phyloP scores from a whole-genome alignment of 1,284 basidiomycete genomes.

The Pisolithus thermaeus region DNA sequence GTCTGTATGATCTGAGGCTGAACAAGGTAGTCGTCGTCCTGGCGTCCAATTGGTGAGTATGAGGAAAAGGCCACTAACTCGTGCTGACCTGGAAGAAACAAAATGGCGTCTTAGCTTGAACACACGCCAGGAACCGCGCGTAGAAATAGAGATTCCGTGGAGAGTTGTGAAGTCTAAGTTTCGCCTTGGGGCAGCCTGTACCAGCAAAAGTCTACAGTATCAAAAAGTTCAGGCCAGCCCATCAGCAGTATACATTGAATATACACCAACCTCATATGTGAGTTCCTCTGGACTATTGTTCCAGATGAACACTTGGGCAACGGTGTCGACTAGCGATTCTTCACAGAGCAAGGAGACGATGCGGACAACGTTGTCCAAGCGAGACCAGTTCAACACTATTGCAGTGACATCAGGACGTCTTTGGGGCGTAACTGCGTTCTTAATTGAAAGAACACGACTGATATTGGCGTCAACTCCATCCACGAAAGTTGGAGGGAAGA shows the following conservation, averaged over 20 bases:
- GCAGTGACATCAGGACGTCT: constrained; percentile 40
- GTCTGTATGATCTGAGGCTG: constrained; percentile 49
- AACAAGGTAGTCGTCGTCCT: constrained; percentile 69
- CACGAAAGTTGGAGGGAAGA: constrained; percentile 19
- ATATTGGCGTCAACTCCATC: not conserved
- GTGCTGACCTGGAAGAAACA: constrained; percentile 57
- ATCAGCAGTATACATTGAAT: not conserved
- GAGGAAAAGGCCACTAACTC: not conserved
- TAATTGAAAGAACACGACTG: not conserved
- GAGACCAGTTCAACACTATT: constrained; percentile 61
- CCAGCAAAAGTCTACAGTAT: constrained; percentile 40
- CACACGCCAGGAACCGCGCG: constrained; percentile 59
- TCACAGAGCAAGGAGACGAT: constrained; percentile 51
- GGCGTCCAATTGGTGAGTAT: not conserved
- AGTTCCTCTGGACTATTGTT: constrained; percentile 52
- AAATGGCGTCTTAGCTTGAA: constrained; percentile 42
- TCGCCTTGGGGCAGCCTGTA: constrained; percentile 38
- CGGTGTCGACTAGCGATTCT: constrained; percentile 39
- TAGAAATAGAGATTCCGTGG: constrained; percentile 55
- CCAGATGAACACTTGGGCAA: constrained; percentile 54
- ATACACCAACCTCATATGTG: constrained; percentile 34
- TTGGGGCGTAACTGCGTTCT: not conserved
- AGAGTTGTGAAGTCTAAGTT: constrained; percentile 53
- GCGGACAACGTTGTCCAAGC: constrained; percentile 51
- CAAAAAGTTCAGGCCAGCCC: not conserved